phyloP scores from a whole-genome alignment of 75 land plant species.

The Picea sitchensis region DNA sequence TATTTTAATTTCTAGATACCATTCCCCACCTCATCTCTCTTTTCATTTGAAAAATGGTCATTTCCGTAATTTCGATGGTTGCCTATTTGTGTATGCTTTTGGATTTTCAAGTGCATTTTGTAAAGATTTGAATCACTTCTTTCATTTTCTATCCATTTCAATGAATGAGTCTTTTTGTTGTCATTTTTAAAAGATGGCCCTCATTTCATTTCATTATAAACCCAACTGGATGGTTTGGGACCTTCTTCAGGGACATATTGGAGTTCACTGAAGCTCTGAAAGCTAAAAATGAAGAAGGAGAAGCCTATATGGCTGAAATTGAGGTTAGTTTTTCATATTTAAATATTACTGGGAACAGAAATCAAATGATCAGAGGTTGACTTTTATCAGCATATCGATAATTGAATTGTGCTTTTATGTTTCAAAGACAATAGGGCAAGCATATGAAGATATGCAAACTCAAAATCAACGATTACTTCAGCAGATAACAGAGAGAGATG shows the following conservation, averaged over 20 bases:
- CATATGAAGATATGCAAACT: constrained; percentile 97
- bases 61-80: no score
- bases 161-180: neutral
- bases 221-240: neutral
- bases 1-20: no score
- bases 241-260: constrained; percentile 46
- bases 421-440: constrained; percentile 93
- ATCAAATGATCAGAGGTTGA: constrained; percentile 6
- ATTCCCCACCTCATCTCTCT: no score
- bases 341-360: neutral
- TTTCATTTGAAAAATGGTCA: no score
- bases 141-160: neutral
- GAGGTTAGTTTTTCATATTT: constrained; percentile 56
- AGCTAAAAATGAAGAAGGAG: constrained; percentile 86
- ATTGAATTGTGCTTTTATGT: constrained; percentile 6
- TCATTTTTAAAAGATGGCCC: neutral
- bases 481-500: constrained; percentile 96
- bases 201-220: neutral
- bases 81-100: no score
- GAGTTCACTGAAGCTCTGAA: constrained; percentile 66
- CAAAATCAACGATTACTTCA: constrained; percentile 88
- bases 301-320: constrained; percentile 84
- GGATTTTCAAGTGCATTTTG: no score
- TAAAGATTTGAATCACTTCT: no score
- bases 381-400: neutral